Evolutionary conservation across 2,329 filamentous ascomycete species (phyloP), one percentile per base, ranked within the genome.

Genomic region (Hypomyces perniciosus): DNA sequence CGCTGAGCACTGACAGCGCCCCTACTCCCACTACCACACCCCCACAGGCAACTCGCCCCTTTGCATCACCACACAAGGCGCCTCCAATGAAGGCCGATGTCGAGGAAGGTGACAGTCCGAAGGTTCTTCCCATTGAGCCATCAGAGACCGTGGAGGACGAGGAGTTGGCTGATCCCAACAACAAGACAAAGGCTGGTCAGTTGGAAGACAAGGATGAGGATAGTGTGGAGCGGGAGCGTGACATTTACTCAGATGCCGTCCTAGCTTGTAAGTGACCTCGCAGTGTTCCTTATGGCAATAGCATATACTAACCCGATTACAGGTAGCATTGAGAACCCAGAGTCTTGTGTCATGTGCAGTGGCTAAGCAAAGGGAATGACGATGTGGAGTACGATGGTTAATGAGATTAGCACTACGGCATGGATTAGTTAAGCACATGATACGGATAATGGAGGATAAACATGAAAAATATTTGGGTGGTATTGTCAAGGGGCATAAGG

Each of bases 271-370:
- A 84, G 83, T 78, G 49, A 44, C n/a, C 34, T 7, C 31, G 28
- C n/a, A 4, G 40, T 2, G 5, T 4, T 40, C 27, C 2, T 8
- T 26, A 7, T 10, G 8, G 40, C 20, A 6, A 42, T 29, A 13
- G 28, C 10, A 50, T 45, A 48, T 29, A 54, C 63, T 72, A 63
- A 76, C 65, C 60, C 62, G 12, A 29, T 37, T 40, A 62, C 53
- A 87, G 84, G 84, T 78, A 96, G 91, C 73, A 97, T 99, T 69
- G 91, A 97, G 67, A 96, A 97, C 76, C 90, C 86, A 61, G 93
- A 99, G 68, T 79, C 86, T 44, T 99, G 93, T 68, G 68, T 96
- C 58, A 97, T 99, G 93, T 99, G 93, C 84, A 95, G 89, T 72
- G 92, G 91, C 76, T 97, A 80, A 70, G 45, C 38, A 27, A 41